These are phyloP conservation scores for Trypanosomatidae sp. DNA, from an alignment of 208 protist genomes.

Conservation along the genomic window DNA sequence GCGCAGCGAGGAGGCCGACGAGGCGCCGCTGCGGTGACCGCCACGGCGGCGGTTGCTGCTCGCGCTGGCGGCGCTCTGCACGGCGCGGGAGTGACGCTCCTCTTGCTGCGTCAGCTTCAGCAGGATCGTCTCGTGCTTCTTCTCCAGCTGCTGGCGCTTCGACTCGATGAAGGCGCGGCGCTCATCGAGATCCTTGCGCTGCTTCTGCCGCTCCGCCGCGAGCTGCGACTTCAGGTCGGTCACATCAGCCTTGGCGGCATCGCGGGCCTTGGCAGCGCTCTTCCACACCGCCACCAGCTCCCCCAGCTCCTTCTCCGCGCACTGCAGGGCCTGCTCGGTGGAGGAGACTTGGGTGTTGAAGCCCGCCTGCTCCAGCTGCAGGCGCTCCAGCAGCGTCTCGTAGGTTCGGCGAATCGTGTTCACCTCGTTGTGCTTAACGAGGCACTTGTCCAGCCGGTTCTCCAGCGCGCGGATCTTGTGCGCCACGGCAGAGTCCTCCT, in stretches of 20 bases:
- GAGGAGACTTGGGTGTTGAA: constrained; percentile 91
- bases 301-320: constrained; percentile 87
- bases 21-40: constrained; percentile 22
- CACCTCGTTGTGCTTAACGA: constrained; percentile 97
- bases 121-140: constrained; percentile 46
- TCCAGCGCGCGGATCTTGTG: constrained; percentile 94
- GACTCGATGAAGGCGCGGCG: constrained; percentile 74
- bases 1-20: constrained; percentile 22
- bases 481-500: constrained; percentile 74
- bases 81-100: constrained; percentile 48
- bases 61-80: constrained; percentile 14
- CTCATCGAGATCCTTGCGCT: constrained; percentile 88
- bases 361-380: constrained; percentile 91
- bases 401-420: constrained; percentile 94
- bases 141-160: constrained; percentile 77
- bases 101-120: constrained; percentile 72
- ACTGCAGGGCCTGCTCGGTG: constrained; percentile 87
- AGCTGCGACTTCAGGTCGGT: constrained; percentile 70
- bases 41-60: constrained; percentile 9
- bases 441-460: constrained; percentile 96
- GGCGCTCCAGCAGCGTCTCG: constrained; percentile 93
- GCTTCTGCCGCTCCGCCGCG: constrained; percentile 64
- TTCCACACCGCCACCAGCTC: constrained; percentile 90
- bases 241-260: constrained; percentile 85
- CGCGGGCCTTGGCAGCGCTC: constrained; percentile 78